Percentiles rank a stretch among this genome's conserved stretches.
phyloP scores from a whole-genome alignment of 441 rosid species.

The Syzygium malaccense region DNA sequence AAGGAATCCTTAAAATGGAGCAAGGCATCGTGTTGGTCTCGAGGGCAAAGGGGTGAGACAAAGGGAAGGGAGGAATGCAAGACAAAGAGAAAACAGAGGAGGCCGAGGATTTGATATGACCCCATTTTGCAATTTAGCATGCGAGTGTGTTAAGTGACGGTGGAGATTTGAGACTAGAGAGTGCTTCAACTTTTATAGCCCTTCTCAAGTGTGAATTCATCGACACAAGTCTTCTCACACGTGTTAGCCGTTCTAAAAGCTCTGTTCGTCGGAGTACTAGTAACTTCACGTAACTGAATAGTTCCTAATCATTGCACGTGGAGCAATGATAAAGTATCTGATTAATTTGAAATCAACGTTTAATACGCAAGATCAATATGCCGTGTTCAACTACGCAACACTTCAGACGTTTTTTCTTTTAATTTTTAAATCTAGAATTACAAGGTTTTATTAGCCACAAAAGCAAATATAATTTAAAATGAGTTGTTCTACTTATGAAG shows the following conservation, averaged over 20 bases:
- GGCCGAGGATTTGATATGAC: rapidly evolving
- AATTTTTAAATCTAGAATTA: neutral
- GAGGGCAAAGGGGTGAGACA: neutral
- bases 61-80: neutral
- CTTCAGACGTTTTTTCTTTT: no score
- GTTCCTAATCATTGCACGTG: no score
- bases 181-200: no score
- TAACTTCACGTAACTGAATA: no score
- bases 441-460: neutral
- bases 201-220: no score
- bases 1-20: neutral
- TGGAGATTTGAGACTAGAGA: no score
- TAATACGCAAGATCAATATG: no score
- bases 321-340: no score
- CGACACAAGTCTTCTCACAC: neutral
- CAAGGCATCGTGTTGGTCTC: rapidly evolving
- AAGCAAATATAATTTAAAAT: neutral
- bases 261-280: no score
- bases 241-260: no score
- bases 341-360: no score
- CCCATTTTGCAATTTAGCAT: neutral
- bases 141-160: rapidly evolving
- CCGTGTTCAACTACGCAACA: neutral
- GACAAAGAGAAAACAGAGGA: no score
- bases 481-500: neutral